Evolutionary conservation across 73 alveolate species (phyloP).

Genomic region (Tetrahymena elliotti): DNA sequence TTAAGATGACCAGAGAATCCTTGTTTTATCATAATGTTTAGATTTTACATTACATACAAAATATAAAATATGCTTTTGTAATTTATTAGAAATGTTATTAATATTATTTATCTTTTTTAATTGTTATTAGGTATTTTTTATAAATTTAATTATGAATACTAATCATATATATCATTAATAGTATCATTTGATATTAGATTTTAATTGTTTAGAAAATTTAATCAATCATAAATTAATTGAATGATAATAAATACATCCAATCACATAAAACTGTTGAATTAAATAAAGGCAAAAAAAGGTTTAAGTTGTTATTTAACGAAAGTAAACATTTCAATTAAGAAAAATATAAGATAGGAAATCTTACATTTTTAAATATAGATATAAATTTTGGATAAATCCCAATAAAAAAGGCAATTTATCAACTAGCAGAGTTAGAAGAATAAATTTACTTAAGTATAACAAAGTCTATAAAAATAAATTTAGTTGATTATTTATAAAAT

Average conservation of each 20-base stretch:
- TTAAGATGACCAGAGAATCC: neutral
- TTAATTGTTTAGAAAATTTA: neutral
- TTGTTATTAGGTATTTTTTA: too few species aligned
- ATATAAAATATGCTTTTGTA: neutral
- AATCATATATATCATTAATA: neutral
- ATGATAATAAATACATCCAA: neutral
- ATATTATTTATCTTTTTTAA: neutral
- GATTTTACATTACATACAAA: too few species aligned
- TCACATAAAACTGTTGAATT: neutral
- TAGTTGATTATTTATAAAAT: too few species aligned
- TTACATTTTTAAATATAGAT: neutral
- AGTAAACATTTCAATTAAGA: neutral
- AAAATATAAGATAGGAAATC: neutral
- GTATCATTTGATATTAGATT: neutral
- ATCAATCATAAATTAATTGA: neutral
- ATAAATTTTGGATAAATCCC: neutral
- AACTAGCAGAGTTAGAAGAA: neutral
- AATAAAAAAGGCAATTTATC: neutral
- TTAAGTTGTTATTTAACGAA: neutral
- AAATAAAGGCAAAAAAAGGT: neutral
- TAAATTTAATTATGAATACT: too few species aligned
- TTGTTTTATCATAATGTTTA: too few species aligned
- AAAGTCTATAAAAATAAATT: too few species aligned
- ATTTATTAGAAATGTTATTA: neutral
- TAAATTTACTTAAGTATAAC: neutral